A percentile compares a stretch with the other conserved stretches of the same genome.
These are phyloP conservation scores for Aspergillus heteromorphus DNA, from an alignment of 495 filamentous ascomycete genomes.

Conservation along the genomic window DNA sequence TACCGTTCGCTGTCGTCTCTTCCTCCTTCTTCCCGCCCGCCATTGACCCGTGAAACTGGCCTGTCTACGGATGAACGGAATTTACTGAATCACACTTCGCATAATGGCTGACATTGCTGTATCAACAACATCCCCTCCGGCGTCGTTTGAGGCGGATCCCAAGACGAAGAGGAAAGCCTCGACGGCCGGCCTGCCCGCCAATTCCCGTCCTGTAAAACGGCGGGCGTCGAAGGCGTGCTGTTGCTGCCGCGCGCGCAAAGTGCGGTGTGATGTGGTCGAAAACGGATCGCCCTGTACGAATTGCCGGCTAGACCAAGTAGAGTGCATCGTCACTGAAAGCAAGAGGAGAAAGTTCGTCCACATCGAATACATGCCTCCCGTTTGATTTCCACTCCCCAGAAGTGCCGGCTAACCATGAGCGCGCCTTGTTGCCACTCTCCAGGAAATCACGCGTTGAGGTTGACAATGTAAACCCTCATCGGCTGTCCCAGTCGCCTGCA, in stretches of 20 bases:
- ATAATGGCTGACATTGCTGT: conserved; percentile 29
- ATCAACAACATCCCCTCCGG: conserved; percentile 10
- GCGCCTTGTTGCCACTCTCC: conserved; percentile 11
- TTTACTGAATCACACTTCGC: conserved; percentile 1
- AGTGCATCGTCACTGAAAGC: conserved; percentile 86
- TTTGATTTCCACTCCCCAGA: conserved; percentile 3
- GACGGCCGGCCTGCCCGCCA: conserved; percentile 31
- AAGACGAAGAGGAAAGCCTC: conserved; percentile 42
- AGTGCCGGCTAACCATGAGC: conserved; percentile 13
- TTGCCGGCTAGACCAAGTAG: conserved; percentile 81
- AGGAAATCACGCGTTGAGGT: conserved; percentile 44
- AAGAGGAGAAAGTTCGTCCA: conserved; percentile 67
- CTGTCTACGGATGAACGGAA: conserved; percentile 8
- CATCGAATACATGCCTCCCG: conserved; percentile 6
- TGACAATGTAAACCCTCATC: conserved; percentile 22
- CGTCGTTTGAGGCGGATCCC: conserved; percentile 27
- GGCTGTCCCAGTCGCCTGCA: conserved; percentile 31
- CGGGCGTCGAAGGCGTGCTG: conserved; percentile 84
- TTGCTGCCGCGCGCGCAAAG: conserved; percentile 80
- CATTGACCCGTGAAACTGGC: conserved; percentile 4
- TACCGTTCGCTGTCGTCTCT: background rate
- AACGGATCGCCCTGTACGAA: conserved; percentile 83
- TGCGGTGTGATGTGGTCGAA: conserved; percentile 91
- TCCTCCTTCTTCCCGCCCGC: conserved; percentile 11
- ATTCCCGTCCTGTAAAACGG: conserved; percentile 63